Evolutionary conservation across 768 basidiomycete species (phyloP).

Genomic region (Amanita rimosa): DNA sequence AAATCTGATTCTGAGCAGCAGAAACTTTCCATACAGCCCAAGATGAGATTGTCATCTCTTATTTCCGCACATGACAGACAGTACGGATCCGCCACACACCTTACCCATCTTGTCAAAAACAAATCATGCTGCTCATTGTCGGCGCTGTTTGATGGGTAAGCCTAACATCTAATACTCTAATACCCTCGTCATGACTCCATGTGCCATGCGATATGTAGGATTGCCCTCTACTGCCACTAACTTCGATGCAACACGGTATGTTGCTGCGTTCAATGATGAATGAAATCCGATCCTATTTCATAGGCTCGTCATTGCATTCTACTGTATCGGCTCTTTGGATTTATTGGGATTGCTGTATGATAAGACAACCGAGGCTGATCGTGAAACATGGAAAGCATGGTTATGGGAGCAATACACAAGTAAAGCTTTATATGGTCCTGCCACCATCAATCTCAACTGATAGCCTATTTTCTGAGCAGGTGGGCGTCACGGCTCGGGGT

Average conservation of each 20-base stretch:
- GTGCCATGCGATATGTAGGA: constrained; percentile 18
- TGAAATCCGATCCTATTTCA: constrained; percentile 7
- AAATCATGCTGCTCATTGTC: constrained; percentile 55
- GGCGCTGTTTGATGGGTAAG: constrained; percentile 50
- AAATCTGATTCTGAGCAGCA: not conserved
- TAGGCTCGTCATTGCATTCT: constrained; percentile 82
- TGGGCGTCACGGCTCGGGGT: constrained; percentile 53
- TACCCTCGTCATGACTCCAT: not conserved
- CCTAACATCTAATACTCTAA: not conserved
- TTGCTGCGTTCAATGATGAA: constrained; percentile 1
- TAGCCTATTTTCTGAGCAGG: constrained; percentile 19
- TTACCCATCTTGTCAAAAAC: constrained; percentile 27
- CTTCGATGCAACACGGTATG: constrained; percentile 63
- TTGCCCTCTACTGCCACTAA: constrained; percentile 62
- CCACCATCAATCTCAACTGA: not conserved
- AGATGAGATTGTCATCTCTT: not conserved
- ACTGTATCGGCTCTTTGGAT: constrained; percentile 79
- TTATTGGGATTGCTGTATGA: constrained; percentile 44
- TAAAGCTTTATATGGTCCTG: constrained; percentile 4
- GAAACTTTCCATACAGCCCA: not conserved
- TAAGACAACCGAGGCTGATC: constrained; percentile 39
- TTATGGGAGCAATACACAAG: constrained; percentile 82
- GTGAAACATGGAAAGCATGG: constrained; percentile 67
- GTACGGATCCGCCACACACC: constrained; percentile 11
- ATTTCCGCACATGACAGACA: not conserved